Conservation (phyloP, 2,329 filamentous ascomycete species). For the Diaporthe amygdali region DNA sequence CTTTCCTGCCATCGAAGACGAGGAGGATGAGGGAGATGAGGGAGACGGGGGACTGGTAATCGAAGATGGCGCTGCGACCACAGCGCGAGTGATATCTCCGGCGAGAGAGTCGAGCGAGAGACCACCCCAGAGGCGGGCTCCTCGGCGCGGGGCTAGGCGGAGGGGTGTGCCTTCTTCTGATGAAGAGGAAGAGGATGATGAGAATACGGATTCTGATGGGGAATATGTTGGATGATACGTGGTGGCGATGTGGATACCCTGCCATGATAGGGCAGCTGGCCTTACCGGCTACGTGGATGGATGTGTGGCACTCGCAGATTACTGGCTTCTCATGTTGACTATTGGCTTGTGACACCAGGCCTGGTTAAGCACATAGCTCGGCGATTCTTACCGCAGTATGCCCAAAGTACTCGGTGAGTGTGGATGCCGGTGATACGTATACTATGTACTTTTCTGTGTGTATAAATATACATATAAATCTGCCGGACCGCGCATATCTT, state of each 20-base stretch:
- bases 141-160: slow-evolving; percentile 4
- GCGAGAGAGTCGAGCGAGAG: background rate
- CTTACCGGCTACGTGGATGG: background rate
- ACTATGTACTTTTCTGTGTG: too few relatives aligned
- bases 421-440: too few relatives aligned
- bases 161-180: slow-evolving; percentile 25
- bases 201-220: slow-evolving; percentile 24
- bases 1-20: slow-evolving; percentile 51
- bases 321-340: background rate
- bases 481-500: too few relatives aligned
- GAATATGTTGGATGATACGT: slow-evolving; percentile 21
- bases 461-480: too few relatives aligned
- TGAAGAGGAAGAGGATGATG: slow-evolving; percentile 30
- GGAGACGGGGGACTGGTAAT: slow-evolving; percentile 35
- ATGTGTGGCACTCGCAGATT: background rate
- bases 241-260: background rate
- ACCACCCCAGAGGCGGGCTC: background rate
- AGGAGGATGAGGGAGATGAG: slow-evolving; percentile 37
- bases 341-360: background rate
- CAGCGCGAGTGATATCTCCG: slow-evolving; percentile 8
- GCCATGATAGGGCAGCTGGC: background rate
- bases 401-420: background rate
- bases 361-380: background rate
- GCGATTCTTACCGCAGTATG: background rate
- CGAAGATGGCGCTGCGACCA: slow-evolving; percentile 41